Evolutionary conservation across 2,329 filamentous ascomycete genomes (phyloP).

Genomic region (Xylariaceae sp.): DNA sequence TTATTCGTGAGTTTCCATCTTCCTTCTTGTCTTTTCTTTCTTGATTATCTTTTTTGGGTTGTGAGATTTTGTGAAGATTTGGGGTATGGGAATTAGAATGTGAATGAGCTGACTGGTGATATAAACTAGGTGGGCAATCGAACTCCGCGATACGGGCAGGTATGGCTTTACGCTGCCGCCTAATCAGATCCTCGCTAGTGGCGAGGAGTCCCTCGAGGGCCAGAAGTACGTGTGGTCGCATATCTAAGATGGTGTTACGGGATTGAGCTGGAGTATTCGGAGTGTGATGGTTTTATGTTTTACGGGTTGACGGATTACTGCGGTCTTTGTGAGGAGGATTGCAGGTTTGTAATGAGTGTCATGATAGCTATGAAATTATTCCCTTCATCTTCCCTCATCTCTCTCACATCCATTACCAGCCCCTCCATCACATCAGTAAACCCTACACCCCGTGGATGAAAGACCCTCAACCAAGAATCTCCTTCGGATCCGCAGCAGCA

Average conservation of each 20-base stretch:
- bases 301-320: neutral
- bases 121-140: constrained; percentile 31
- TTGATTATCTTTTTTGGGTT: neutral
- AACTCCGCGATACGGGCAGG: constrained; percentile 30
- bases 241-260: constrained; percentile 6
- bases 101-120: constrained; percentile 6
- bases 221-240: constrained; percentile 30
- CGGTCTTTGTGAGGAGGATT: too few relatives aligned
- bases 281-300: neutral
- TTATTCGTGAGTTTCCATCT: constrained; percentile 24
- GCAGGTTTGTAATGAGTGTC: too few relatives aligned
- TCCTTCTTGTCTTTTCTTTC: neutral
- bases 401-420: too few relatives aligned
- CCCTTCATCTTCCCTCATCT: too few relatives aligned
- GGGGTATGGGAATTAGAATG: neutral
- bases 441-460: too few relatives aligned
- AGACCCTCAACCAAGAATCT: neutral
- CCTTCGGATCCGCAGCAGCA: constrained; percentile 1
- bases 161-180: constrained; percentile 30
- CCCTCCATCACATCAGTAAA: too few relatives aligned
- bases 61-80: neutral
- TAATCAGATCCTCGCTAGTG: constrained; percentile 28
- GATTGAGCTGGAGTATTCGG: too few relatives aligned
- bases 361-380: too few relatives aligned
- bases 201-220: constrained; percentile 30